Evolutionary conservation across 345 rosid genomes (phyloP).

Genomic region (Adansonia digitata): DNA sequence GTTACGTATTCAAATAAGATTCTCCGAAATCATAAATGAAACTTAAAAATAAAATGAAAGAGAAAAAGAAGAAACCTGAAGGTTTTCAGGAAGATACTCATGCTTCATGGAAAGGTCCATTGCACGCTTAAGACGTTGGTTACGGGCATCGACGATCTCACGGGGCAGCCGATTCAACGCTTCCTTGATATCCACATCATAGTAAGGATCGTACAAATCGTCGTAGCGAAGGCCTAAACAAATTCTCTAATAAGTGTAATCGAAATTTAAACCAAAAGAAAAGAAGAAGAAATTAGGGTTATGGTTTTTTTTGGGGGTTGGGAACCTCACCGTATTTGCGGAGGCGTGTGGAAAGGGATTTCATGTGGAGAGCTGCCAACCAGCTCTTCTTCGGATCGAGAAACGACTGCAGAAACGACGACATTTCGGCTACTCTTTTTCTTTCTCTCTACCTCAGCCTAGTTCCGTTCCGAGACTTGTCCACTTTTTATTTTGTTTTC

Average conservation of each 20-base stretch:
- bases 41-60: neutral
- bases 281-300: constrained; percentile 17
- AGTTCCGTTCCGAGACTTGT: neutral
- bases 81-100: constrained; percentile 70
- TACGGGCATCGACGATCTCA: constrained; percentile 86
- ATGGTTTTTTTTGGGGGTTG: constrained; percentile 3
- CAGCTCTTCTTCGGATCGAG: constrained; percentile 70
- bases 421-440: constrained; percentile 5
- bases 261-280: neutral
- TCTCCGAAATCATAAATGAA: neutral
- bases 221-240: constrained; percentile 78
- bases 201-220: constrained; percentile 80
- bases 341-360: constrained; percentile 61
- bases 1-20: neutral
- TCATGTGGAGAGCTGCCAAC: constrained; percentile 75
- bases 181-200: constrained; percentile 79
- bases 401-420: constrained; percentile 12
- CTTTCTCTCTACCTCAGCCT: neutral
- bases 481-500: neutral
- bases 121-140: constrained; percentile 97
- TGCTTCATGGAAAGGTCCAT: constrained; percentile 99
- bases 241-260: neutral
- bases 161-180: constrained; percentile 83
- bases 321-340: constrained; percentile 48
- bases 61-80: constrained; percentile 47